Conservation (phyloP, 2,329 filamentous ascomycete species). For the Calonectria pseudoreteaudii region DNA sequence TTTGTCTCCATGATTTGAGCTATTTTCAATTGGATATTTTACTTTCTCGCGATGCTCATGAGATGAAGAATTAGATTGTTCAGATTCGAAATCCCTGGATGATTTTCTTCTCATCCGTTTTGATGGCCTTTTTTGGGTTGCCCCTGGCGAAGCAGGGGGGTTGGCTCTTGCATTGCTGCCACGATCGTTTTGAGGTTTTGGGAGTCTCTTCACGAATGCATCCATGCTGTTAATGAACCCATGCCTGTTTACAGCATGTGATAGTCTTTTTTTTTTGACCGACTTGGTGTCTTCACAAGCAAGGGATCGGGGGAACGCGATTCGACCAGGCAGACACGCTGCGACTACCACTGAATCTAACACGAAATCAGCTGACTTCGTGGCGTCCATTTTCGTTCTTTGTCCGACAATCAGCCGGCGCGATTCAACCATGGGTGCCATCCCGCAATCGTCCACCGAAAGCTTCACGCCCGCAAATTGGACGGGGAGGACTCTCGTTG, state of each 20-base stretch:
- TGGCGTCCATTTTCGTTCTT: neutral
- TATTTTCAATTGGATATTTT: conserved; percentile 27
- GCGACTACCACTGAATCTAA: conserved; percentile 27
- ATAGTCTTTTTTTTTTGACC: neutral
- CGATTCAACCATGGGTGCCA: conserved; percentile 21
- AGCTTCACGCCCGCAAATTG: conserved; percentile 24
- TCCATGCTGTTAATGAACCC: conserved; percentile 48
- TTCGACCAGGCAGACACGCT: conserved; percentile 28
- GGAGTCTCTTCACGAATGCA: conserved; percentile 49
- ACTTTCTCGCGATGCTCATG: conserved; percentile 13
- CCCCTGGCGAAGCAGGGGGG: conserved; percentile 22
- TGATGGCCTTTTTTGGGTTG: conserved; percentile 37
- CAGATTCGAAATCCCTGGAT: conserved; percentile 34
- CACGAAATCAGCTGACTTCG: conserved; percentile 56
- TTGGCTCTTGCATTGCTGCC: conserved; percentile 22
- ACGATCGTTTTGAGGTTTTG: conserved; percentile 33
- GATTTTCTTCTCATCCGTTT: conserved; percentile 49
- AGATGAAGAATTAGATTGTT: conserved; percentile 36
- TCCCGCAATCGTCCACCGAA: conserved; percentile 3
- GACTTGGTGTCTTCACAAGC: neutral
- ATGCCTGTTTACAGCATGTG: conserved; percentile 14
- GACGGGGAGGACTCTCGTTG: neutral
- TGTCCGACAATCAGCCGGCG: conserved; percentile 42
- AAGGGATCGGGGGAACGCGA: conserved; percentile 29
- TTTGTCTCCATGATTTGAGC: conserved; percentile 31